Percentiles rank a stretch among this genome's conserved stretches.
phyloP scores from a whole-genome alignment of 2,329 filamentous ascomycete species.

The Scorias spongiosa region DNA sequence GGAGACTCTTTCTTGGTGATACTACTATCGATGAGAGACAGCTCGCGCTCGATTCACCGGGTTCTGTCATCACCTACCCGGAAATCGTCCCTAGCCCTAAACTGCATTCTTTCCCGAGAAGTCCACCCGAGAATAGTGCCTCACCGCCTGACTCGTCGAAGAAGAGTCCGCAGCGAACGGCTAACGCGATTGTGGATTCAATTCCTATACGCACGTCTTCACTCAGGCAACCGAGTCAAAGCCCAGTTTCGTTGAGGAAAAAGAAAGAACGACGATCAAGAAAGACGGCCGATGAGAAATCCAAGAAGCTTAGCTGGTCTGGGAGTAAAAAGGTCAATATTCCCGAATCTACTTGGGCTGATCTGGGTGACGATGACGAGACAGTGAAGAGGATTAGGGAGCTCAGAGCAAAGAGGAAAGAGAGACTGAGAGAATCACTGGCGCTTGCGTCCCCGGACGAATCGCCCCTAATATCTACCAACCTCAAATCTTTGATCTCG shows the following conservation, averaged over 20 bases:
- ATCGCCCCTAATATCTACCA: background rate
- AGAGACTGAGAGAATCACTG: slow-evolving; percentile 35
- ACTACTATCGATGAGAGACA: slow-evolving; percentile 9
- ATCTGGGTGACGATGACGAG: slow-evolving; percentile 28
- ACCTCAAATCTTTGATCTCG: slow-evolving; percentile 1
- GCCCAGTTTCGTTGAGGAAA: slow-evolving; percentile 9
- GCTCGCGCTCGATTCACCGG: slow-evolving; percentile 7
- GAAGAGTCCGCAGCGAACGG: background rate
- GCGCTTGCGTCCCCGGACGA: slow-evolving; percentile 21
- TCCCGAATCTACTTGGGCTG: slow-evolving; percentile 18
- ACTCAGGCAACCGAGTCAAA: slow-evolving; percentile 19
- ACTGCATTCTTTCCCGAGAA: background rate
- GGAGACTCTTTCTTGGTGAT: slow-evolving; percentile 14
- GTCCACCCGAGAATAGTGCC: background rate
- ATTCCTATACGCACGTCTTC: slow-evolving; percentile 21
- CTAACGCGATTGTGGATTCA: slow-evolving; percentile 17
- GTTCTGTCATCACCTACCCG: background rate
- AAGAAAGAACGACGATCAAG: slow-evolving; percentile 14
- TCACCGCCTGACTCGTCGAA: background rate
- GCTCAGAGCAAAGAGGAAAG: slow-evolving; percentile 41
- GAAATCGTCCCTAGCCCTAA: background rate
- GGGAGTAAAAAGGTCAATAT: slow-evolving; percentile 4
- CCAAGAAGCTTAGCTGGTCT: background rate
- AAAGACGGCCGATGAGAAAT: slow-evolving; percentile 3
- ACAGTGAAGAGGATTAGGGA: slow-evolving; percentile 45